A percentile compares a stretch with the other conserved stretches of the same genome.
Evolutionary conservation across 805 yeast genomes (phyloP).

Genomic region (Middelhovenomyces tepae): DNA sequence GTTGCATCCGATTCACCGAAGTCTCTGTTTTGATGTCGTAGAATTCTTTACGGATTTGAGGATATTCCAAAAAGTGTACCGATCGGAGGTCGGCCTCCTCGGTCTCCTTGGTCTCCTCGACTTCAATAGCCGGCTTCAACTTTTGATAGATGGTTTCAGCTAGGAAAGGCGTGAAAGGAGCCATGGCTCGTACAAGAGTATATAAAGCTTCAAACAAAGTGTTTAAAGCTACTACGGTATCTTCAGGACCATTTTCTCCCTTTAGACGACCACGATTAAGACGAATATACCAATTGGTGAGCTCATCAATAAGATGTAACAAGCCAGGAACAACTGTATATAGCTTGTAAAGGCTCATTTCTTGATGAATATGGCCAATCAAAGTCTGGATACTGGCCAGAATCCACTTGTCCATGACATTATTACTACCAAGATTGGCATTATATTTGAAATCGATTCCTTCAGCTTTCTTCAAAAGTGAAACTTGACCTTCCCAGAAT

Average conservation of each 20-base stretch:
- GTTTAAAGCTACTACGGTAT: slow-evolving; percentile 79
- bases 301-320: slow-evolving; percentile 78
- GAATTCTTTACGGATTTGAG: slow-evolving; percentile 69
- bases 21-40: slow-evolving; percentile 76
- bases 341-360: slow-evolving; percentile 83
- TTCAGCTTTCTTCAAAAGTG: slow-evolving; percentile 68
- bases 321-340: slow-evolving; percentile 95
- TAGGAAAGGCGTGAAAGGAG: slow-evolving; percentile 96
- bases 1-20: slow-evolving; percentile 93
- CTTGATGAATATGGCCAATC: slow-evolving; percentile 74
- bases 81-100: slow-evolving; percentile 58
- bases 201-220: slow-evolving; percentile 84
- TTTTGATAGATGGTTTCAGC: slow-evolving; percentile 82
- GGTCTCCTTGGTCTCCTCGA: slow-evolving; percentile 34
- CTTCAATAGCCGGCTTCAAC: slow-evolving; percentile 44
- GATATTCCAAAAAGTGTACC: slow-evolving; percentile 91
- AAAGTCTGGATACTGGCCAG: slow-evolving; percentile 93
- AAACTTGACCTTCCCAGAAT: slow-evolving; percentile 91
- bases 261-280: slow-evolving; percentile 96
- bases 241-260: slow-evolving; percentile 84
- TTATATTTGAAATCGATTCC: slow-evolving; percentile 66
- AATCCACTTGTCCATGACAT: slow-evolving; percentile 97
- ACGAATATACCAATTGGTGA: slow-evolving; percentile 98
- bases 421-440: slow-evolving; percentile 52
- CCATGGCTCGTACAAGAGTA: slow-evolving; percentile 90